phyloP scores from a whole-genome alignment of 257 asterid genomes.

The Paulownia fortunei region DNA sequence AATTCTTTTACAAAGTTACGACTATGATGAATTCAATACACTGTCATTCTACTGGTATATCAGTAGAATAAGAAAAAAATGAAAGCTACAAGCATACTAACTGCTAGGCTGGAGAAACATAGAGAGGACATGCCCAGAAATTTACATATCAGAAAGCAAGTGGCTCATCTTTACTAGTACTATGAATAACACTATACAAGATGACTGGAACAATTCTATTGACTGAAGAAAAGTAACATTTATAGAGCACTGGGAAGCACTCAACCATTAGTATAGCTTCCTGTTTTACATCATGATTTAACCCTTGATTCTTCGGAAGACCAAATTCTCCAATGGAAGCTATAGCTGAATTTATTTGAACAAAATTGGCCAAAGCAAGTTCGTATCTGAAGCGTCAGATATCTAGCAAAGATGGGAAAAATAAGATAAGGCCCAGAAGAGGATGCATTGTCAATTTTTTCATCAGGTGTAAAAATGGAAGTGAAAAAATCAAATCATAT shows the following conservation, averaged over 20 bases:
- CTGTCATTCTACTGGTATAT: background rate
- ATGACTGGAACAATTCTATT: too few species aligned
- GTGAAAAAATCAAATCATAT: background rate
- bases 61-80: background rate
- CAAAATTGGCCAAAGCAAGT: background rate
- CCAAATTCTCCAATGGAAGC: background rate
- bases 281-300: background rate
- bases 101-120: background rate
- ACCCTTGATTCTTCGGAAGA: background rate
- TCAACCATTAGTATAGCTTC: background rate
- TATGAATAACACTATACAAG: background rate
- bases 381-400: background rate
- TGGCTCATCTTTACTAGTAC: background rate
- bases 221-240: too few species aligned
- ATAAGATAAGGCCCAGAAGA: background rate
- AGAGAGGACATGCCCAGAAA: background rate
- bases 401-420: background rate
- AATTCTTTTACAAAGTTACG: background rate
- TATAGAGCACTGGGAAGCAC: background rate
- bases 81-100: background rate
- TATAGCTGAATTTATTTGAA: background rate
- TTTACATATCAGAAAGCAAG: constrained; percentile 17
- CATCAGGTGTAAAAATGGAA: background rate
- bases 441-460: background rate
- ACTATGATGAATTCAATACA: background rate